Percentiles rank a stretch among this genome's conserved stretches.
These are phyloP conservation scores for Platismatia glauca DNA, from an alignment of 495 filamentous ascomycete species.

Conservation along the genomic window DNA sequence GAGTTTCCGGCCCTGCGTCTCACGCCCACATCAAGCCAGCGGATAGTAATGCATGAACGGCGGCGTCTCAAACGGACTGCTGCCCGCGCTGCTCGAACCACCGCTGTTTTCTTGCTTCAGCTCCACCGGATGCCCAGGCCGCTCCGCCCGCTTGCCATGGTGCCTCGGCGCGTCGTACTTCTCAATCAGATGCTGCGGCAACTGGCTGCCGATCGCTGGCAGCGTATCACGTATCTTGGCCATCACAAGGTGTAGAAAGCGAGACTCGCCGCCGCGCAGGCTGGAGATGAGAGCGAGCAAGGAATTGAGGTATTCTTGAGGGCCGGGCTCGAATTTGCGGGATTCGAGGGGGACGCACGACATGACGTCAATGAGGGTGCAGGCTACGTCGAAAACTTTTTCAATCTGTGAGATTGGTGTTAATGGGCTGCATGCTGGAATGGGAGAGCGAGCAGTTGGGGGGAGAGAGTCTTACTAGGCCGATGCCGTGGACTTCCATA, in stretches of 20 bases:
- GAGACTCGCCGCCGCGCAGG: slow-evolving; percentile 59
- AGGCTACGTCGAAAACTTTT: slow-evolving; percentile 69
- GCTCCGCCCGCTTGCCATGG: slow-evolving; percentile 6
- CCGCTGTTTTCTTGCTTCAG: slow-evolving; percentile 12
- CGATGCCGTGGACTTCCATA: slow-evolving; percentile 66
- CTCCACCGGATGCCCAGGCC: slow-evolving; percentile 4
- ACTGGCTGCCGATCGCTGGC: slow-evolving; percentile 45
- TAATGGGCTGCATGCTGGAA: neutral
- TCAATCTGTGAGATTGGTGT: slow-evolving; percentile 44
- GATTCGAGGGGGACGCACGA: slow-evolving; percentile 49
- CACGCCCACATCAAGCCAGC: neutral
- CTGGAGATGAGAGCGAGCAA: slow-evolving; percentile 56
- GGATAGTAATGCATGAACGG: slow-evolving; percentile 23
- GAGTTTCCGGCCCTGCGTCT: neutral
- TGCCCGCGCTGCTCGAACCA: slow-evolving; percentile 1
- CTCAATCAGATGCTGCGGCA: slow-evolving; percentile 16
- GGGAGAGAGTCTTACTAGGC: slow-evolving; percentile 45
- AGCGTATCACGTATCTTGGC: slow-evolving; percentile 60
- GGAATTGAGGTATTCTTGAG: slow-evolving; percentile 63
- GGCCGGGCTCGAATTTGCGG: slow-evolving; percentile 53
- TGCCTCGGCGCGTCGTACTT: neutral
- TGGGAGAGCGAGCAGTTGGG: neutral
- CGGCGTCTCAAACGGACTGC: slow-evolving; percentile 20
- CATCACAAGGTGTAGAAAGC: slow-evolving; percentile 62
- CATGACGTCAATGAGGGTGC: slow-evolving; percentile 64